Conservation (phyloP, 805 yeast genomes). For the Starmerella sp. region DNA sequence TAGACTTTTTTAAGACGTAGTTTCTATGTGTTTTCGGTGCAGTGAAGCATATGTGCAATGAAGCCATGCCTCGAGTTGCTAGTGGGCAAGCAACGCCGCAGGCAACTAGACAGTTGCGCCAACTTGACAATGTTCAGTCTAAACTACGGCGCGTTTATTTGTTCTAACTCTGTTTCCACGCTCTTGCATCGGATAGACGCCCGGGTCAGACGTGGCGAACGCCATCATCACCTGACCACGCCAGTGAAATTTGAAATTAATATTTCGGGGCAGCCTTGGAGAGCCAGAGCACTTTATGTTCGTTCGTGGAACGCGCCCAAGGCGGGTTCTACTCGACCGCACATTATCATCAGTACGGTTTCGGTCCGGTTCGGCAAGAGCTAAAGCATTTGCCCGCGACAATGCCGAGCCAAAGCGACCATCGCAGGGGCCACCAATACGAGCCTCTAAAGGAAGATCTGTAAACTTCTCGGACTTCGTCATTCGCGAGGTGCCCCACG, state of each 20-base stretch:
- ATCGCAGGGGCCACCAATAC: not conserved
- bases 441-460: not conserved
- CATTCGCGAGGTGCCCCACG: slow-evolving; percentile 20
- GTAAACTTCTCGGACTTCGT: not conserved
- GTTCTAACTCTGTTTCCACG: too few relatives aligned
- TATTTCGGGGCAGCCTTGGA: not conserved
- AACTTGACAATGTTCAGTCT: too few relatives aligned
- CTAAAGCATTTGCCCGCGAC: not conserved
- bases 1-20: too few relatives aligned
- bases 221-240: not conserved
- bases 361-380: not conserved
- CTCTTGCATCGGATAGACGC: too few relatives aligned
- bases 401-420: not conserved
- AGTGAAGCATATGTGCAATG: too few relatives aligned
- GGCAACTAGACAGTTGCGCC: too few relatives aligned
- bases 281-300: not conserved
- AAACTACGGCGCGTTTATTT: too few relatives aligned
- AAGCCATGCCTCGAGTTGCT: too few relatives aligned
- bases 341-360: not conserved
- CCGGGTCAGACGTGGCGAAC: too few relatives aligned
- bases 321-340: not conserved
- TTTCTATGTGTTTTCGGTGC: too few relatives aligned
- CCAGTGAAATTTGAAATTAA: not conserved
- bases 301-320: not conserved
- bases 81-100: too few relatives aligned